Conservation (phyloP, 169 alveolate species). For the Cryptosporidium parvum region DNA sequence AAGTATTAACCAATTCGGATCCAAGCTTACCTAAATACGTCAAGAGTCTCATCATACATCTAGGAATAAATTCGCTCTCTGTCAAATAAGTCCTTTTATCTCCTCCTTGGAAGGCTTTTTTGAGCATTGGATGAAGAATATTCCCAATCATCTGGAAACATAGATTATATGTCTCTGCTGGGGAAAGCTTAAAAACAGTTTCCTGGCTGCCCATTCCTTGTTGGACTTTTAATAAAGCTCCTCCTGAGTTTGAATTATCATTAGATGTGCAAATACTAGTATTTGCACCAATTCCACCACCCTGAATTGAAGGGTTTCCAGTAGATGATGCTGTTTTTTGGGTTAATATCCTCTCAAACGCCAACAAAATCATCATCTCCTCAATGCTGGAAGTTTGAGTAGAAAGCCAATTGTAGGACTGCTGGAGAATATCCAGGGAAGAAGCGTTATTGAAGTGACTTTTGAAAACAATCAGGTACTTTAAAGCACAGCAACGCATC, state of each 20-base stretch:
- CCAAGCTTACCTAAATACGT: constrained; percentile 35
- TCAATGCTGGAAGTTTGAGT: constrained; percentile 48
- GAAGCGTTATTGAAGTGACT: constrained; percentile 12
- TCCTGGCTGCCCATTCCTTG: background rate
- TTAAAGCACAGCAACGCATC: constrained; percentile 74
- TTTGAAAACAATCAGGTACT: constrained; percentile 51
- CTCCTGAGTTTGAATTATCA: background rate
- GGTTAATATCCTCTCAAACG: constrained; percentile 54
- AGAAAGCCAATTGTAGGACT: constrained; percentile 53
- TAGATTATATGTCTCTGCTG: constrained; percentile 9
- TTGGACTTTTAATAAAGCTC: background rate
- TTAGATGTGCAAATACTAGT: background rate
- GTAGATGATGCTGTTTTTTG: constrained; percentile 6
- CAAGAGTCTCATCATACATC: constrained; percentile 50
- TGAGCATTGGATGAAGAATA: constrained; percentile 45
- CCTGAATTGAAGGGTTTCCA: background rate
- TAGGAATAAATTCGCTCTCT: constrained; percentile 69
- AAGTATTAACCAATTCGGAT: background rate
- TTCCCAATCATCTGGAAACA: constrained; percentile 53
- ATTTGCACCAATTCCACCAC: background rate
- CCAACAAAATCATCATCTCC: constrained; percentile 64
- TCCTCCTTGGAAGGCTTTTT: constrained; percentile 14
- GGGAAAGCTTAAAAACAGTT: constrained; percentile 7
- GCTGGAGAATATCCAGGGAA: constrained; percentile 49
- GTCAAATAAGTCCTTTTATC: constrained; percentile 28